Evolutionary conservation across 139 green algal genomes (phyloP).

Genomic region (Chlamydomonas applanata): DNA sequence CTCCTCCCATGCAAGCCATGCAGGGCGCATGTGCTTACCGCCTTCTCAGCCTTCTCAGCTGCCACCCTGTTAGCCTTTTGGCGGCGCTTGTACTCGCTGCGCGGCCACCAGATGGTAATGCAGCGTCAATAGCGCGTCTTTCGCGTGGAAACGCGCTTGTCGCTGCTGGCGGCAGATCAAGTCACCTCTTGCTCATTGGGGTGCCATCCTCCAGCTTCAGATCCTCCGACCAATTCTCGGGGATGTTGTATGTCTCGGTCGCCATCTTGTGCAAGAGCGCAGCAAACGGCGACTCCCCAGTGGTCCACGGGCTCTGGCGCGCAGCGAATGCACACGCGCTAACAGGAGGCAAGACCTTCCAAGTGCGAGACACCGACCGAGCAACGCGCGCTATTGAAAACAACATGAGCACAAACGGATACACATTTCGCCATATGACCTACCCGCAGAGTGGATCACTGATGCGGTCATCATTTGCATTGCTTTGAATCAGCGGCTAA

Average conservation of each 20-base stretch:
- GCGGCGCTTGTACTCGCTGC: constrained; percentile 90
- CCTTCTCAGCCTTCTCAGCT: constrained; percentile 82
- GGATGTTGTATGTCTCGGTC: constrained; percentile 30
- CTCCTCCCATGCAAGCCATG: not conserved
- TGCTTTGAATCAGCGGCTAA: too few relatives aligned
- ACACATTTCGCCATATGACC: too few relatives aligned
- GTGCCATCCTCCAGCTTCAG: constrained; percentile 82
- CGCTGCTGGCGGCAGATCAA: not conserved
- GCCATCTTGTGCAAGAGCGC: constrained; percentile 25
- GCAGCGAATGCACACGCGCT: too few relatives aligned
- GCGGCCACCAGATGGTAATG: not conserved
- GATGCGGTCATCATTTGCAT: too few relatives aligned
- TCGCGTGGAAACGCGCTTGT: not conserved
- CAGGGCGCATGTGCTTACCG: constrained; percentile 45
- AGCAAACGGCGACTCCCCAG: too few relatives aligned
- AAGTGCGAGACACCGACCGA: too few relatives aligned
- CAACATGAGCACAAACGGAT: too few relatives aligned
- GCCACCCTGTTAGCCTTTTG: constrained; percentile 76
- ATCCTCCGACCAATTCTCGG: constrained; percentile 71
- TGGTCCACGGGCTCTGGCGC: too few relatives aligned
- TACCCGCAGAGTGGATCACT: too few relatives aligned
- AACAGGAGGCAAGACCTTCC: too few relatives aligned
- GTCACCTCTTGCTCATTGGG: constrained; percentile 86
- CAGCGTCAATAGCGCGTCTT: not conserved
- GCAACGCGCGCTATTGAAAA: too few relatives aligned